phyloP scores from a whole-genome alignment of 495 filamentous ascomycete species.

The Apodospora peruviana region DNA sequence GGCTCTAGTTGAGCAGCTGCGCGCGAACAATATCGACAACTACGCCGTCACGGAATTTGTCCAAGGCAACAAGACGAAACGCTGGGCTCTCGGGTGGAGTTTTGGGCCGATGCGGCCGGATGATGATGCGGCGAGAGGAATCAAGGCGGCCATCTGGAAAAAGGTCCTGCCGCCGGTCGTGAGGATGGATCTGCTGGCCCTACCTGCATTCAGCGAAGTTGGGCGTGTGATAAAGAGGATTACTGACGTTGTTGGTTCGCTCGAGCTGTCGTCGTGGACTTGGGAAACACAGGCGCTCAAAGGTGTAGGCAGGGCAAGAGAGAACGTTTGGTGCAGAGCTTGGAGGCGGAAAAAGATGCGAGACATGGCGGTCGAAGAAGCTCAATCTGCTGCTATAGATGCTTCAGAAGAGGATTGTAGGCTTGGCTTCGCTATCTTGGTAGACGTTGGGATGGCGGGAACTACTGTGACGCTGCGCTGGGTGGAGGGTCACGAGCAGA shows the following conservation, averaged over 20 bases:
- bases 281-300: constrained; percentile 28
- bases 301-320: constrained; percentile 32
- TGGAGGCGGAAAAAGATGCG: constrained; percentile 34
- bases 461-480: constrained; percentile 55
- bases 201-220: constrained; percentile 2
- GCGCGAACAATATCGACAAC: constrained; percentile 58
- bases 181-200: constrained; percentile 26
- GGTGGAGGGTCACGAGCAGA: constrained; percentile 67
- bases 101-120: constrained; percentile 63
- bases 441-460: constrained; percentile 12
- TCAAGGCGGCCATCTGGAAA: constrained; percentile 48
- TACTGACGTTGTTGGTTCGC: constrained; percentile 16
- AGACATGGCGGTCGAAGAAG: constrained; percentile 10
- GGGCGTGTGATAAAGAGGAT: constrained; percentile 12
- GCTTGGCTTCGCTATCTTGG: constrained; percentile 20
- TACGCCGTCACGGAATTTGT: constrained; percentile 78
- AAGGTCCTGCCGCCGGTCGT: constrained; percentile 54
- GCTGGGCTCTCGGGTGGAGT: constrained; percentile 90
- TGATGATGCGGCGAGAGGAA: constrained; percentile 52
- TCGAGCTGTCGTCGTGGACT: constrained; percentile 57
- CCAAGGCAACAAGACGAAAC: constrained; percentile 71
- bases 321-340: constrained; percentile 48
- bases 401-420: constrained; percentile 8
- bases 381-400: constrained; percentile 2
- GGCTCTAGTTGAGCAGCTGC: constrained; percentile 55